Percentiles rank a stretch among this genome's conserved stretches.
Conservation (phyloP, 2,329 filamentous ascomycete species). For the Aspergillus proliferans region DNA sequence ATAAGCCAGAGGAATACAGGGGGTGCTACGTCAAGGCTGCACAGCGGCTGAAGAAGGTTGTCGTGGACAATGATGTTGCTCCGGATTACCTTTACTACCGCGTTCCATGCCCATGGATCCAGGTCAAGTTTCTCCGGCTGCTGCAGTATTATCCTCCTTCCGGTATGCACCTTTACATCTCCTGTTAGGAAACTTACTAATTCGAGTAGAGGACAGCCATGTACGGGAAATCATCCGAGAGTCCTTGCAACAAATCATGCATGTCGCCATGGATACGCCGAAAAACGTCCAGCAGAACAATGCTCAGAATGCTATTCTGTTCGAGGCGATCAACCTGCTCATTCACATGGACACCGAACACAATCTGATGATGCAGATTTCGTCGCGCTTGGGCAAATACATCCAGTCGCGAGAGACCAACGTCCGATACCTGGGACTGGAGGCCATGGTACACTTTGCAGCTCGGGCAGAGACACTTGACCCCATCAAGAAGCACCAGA, state of each 20-base stretch:
- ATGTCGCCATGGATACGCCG: slow-evolving; percentile 83
- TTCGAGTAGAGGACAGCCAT: slow-evolving; percentile 71
- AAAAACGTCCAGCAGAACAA: slow-evolving; percentile 99
- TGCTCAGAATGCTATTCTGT: slow-evolving; percentile 93
- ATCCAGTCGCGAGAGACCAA: slow-evolving; percentile 97
- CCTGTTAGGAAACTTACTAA: slow-evolving; percentile 4
- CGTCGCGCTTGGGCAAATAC: slow-evolving; percentile 81
- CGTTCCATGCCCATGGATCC: slow-evolving; percentile 97
- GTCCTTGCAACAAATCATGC: slow-evolving; percentile 83
- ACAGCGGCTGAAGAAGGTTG: slow-evolving; percentile 76
- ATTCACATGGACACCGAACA: slow-evolving; percentile 96
- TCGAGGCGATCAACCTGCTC: slow-evolving; percentile 96
- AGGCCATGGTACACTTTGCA: slow-evolving; percentile 97
- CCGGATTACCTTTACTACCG: slow-evolving; percentile 97
- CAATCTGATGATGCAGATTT: slow-evolving; percentile 92
- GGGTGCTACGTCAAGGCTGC: slow-evolving; percentile 93
- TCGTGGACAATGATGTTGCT: slow-evolving; percentile 83
- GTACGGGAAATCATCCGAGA: slow-evolving; percentile 87
- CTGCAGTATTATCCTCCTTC: slow-evolving; percentile 96
- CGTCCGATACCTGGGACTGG: slow-evolving; percentile 87
- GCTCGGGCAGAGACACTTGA: slow-evolving; percentile 89
- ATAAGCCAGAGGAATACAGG: slow-evolving; percentile 89
- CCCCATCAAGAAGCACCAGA: slow-evolving; percentile 96
- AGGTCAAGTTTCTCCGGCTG: slow-evolving; percentile 85
- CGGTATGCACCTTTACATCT: slow-evolving; percentile 50